A percentile compares a stretch with the other conserved stretches of the same genome.
These are phyloP conservation scores for Yamadazyma ubonensis DNA, from an alignment of 805 yeast genomes.

Conservation along the genomic window DNA sequence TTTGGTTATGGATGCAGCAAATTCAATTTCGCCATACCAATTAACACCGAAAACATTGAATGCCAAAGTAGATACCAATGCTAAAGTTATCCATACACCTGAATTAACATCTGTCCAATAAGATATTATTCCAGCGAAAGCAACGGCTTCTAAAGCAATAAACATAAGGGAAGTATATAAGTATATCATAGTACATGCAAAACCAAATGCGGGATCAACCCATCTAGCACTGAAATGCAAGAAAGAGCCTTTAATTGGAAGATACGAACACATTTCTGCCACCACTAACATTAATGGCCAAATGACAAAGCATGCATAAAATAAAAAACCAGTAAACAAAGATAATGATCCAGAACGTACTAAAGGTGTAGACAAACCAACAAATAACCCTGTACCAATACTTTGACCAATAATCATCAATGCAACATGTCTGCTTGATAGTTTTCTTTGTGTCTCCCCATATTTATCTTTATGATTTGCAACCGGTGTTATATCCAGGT, in stretches of 20 bases:
- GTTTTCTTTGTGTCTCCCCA: constrained; percentile 29
- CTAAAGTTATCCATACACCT: constrained; percentile 31
- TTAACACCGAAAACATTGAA: constrained; percentile 34
- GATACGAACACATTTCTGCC: constrained; percentile 38
- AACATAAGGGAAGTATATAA: constrained; percentile 36
- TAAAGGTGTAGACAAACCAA: constrained; percentile 32
- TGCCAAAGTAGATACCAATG: constrained; percentile 25
- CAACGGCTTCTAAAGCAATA: constrained; percentile 32
- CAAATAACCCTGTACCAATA: constrained; percentile 37
- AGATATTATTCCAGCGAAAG: constrained; percentile 28
- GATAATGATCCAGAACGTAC: constrained; percentile 33
- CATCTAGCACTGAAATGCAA: constrained; percentile 34
- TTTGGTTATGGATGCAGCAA: constrained; percentile 32
- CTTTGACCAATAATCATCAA: constrained; percentile 36
- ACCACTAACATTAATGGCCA: constrained; percentile 39
- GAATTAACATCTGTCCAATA: constrained; percentile 35
- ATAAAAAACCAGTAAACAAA: constrained; percentile 31
- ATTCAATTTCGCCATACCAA: constrained; percentile 47
- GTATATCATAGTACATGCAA: constrained; percentile 32
- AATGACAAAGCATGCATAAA: constrained; percentile 29
- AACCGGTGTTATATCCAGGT: not conserved
- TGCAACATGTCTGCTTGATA: constrained; percentile 32
- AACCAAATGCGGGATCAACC: constrained; percentile 38
- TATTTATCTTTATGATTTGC: too few relatives aligned
- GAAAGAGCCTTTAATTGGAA: constrained; percentile 37